A percentile compares a stretch with the other conserved stretches of the same genome.
Evolutionary conservation across 495 filamentous ascomycete genomes (phyloP).

Genomic region (Hypoxylon subgilvum): DNA sequence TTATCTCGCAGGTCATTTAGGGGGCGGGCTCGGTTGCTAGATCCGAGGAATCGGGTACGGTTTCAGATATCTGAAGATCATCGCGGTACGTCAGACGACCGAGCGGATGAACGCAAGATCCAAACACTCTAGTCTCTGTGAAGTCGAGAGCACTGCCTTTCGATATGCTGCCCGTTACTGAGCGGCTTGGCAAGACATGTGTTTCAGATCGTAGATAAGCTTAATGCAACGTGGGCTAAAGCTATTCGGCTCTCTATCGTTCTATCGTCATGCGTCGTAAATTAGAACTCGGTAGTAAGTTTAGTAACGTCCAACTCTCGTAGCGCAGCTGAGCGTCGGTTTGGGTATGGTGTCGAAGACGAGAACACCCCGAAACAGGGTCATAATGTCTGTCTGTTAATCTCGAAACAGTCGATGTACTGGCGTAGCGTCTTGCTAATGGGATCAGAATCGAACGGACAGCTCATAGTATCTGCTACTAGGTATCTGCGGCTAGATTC

Average conservation of each 20-base stretch:
- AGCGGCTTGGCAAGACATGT: constrained; percentile 16
- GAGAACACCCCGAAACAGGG: too few species aligned
- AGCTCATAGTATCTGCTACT: too few species aligned
- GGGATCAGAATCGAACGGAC: too few species aligned
- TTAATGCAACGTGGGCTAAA: constrained; percentile 21
- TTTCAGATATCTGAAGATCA: constrained; percentile 25
- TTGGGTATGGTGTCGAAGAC: too few species aligned
- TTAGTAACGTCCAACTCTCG: too few species aligned
- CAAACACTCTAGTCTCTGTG: constrained; percentile 8
- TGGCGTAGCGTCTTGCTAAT: too few species aligned
- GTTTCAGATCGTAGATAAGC: constrained; percentile 27
- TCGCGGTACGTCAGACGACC: constrained; percentile 10
- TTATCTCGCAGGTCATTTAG: not conserved
- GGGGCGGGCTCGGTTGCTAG: constrained; percentile 9
- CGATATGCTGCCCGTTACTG: constrained; percentile 12
- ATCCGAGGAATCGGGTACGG: constrained; percentile 16
- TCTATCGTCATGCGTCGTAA: constrained; percentile 3
- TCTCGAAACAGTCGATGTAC: too few species aligned
- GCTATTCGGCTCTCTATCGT: not conserved
- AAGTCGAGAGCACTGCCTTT: not conserved
- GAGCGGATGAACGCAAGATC: constrained; percentile 19
- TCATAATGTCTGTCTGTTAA: too few species aligned
- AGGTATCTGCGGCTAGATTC: not conserved
- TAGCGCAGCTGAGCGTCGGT: too few species aligned
- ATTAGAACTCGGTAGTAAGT: too few species aligned